Conservation (phyloP, 306 rosid genomes). For the Rosa multiflora region DNA sequence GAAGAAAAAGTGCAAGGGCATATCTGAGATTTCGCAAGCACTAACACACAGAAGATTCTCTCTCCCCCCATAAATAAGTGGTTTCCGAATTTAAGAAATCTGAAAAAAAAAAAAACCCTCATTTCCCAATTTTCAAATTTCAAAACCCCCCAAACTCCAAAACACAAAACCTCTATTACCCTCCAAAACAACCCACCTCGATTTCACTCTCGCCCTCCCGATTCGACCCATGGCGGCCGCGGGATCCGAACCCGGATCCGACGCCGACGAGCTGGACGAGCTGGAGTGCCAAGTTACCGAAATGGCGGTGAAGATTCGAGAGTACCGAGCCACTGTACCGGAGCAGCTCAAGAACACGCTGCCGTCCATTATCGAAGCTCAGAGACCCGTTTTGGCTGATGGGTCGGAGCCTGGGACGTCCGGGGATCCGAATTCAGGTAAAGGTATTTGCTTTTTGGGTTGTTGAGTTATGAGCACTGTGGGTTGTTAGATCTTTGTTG, state of each 20-base stretch:
- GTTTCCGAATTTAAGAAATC: neutral
- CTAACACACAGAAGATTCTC: neutral
- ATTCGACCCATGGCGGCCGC: constrained; percentile 32
- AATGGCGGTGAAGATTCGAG: constrained; percentile 61
- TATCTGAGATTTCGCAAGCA: neutral
- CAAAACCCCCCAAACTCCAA: neutral
- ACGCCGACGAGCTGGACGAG: constrained; percentile 39
- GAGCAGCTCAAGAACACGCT: constrained; percentile 58
- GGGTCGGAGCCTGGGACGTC: constrained; percentile 32
- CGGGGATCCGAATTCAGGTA: constrained; percentile 30
- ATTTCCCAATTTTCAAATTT: constrained; percentile 20
- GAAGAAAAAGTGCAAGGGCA: neutral
- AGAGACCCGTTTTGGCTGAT: constrained; percentile 40
- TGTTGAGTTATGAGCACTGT: too few species aligned
- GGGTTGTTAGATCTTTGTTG: neutral
- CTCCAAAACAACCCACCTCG: constrained; percentile 28
- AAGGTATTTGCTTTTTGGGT: neutral
- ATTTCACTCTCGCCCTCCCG: neutral
- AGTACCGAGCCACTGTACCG: constrained; percentile 57
- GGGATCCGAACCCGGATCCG: constrained; percentile 29
- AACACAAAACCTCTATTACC: constrained; percentile 18
- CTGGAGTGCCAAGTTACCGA: constrained; percentile 55
- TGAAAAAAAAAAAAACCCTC: neutral
- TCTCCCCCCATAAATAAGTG: neutral
- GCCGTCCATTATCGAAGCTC: constrained; percentile 46